Base-by-base conservation (phyloP, 1,284 basidiomycete genomes). In the Butyriboletus appendiculatus region DNA sequence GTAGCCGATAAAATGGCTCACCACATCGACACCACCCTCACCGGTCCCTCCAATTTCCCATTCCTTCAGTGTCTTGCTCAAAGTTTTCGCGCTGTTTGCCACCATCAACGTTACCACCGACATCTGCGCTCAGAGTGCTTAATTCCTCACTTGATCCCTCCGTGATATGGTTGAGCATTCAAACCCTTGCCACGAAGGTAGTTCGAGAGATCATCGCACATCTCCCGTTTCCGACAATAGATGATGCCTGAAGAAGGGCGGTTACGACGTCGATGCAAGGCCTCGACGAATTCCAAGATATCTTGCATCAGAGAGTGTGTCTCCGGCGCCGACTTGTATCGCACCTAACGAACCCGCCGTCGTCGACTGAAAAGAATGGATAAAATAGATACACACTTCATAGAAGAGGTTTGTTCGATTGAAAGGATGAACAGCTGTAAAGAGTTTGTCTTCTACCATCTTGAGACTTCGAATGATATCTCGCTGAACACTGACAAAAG, bases 391-490 rank as follows among this genome's bases (percentile, higher is more conserved):
- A 60, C 66, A 10, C 30, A 87, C 88, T 71, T 92, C 90, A 63
- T 95, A 95, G 65, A 81, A 93, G 0, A 96, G 77, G 67, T 94
- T 94, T 6, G 74, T 69, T 6, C 92, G 76, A 62, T 94, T 94
- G 72, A 92, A 91, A 0, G 90, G 90, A 63, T 92, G 86, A 0
- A 90, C 72, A 35, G 86, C 85, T 35, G 80, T 78, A 59, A 78
- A 84, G 0, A 92, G 74, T 33, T 79, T 74, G 4, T 80, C 76
- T 38, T 74, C 64, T 7, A 76, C 71, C 73, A 95, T 83, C 48
- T 79, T 76, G 9, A 95, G 76, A 50, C 76, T 88, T 20, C 72
- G 69, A 26, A 88, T 73, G 61, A 95, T 91, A 62, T 93, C 90
- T 15, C 75, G 71, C 57, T 88, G 85, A 8, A 94, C 89, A 38